Evolutionary conservation across 805 yeast genomes (phyloP), one percentile per base, ranked within the genome.

Genomic region (Metschnikowia santaceciliae): DNA sequence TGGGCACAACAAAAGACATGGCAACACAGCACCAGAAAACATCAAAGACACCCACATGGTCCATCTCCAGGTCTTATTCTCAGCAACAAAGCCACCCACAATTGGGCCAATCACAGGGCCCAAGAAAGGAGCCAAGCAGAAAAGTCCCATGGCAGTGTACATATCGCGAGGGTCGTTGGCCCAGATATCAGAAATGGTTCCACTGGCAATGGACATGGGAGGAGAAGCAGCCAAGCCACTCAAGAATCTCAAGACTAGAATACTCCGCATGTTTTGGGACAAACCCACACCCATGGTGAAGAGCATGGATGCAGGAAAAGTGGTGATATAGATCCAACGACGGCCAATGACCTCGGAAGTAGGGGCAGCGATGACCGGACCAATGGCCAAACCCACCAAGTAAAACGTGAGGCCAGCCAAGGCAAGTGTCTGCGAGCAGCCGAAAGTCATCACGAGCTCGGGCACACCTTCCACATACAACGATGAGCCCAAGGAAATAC

Each of bases 201-300:
- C 97, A 48, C 91, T 90, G 11, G 90, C 92, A 56, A 88, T 81
- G 8, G 96, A 84, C 69, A 90, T 75, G 1, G 91, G 90, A 2
- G 94, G 95, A 1, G 91, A 83, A 1, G 94, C 89, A 45, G 84
- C 77, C 30, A 84, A 75, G 0, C 96, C 96, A 19, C 86, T 74
- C 59, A 90, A 80, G 61, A 87, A 86, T 59, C 96, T 71, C 42
- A 88, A 72, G 4, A 90, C 83, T 44, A 89, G 69, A 30, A 87
- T 74, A 10, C 79, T 72, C 17, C 41, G 20, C 32, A 51, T 44
- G 42, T 56, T 58, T 2, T 49, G 50, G 11, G 57, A 17, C 50
- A 56, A 56, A 11, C 60, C 60, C n/a, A 58, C 61, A 10, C 60
- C 61, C 60, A 58, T 56, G 32, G 59, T 54, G 53, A 58, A 55